Evolutionary conservation across 2,329 filamentous ascomycete genomes (phyloP).

Genomic region (Alternaria consortialis): DNA sequence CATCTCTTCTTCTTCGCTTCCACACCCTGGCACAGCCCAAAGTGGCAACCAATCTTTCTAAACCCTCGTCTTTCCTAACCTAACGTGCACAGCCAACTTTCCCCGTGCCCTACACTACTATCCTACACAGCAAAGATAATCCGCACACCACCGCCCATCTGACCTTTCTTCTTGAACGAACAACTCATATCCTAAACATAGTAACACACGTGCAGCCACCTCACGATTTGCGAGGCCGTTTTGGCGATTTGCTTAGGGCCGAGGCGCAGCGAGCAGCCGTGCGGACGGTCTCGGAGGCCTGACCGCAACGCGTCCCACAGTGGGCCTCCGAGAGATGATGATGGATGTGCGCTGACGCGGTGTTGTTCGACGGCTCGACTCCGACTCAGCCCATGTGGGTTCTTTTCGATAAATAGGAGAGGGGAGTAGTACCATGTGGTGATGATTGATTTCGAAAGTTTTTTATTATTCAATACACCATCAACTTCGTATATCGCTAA

Average conservation of each 20-base stretch:
- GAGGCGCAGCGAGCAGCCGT: conserved; percentile 4
- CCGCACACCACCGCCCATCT: background rate
- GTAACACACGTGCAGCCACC: conserved; percentile 6
- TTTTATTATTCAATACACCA: background rate
- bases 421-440: background rate
- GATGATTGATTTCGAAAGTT: background rate
- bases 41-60: conserved; percentile 10
- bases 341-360: conserved; percentile 4
- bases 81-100: conserved; percentile 1
- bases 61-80: background rate
- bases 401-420: conserved; percentile 6
- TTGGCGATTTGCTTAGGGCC: background rate
- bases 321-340: conserved; percentile 10
- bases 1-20: conserved; percentile 8
- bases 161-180: conserved; percentile 5
- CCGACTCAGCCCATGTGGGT: background rate
- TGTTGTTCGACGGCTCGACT: background rate
- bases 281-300: conserved; percentile 3
- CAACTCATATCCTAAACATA: conserved; percentile 1
- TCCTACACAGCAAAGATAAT: conserved; percentile 7
- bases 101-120: background rate
- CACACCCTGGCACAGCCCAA: conserved; percentile 10
- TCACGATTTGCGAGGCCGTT: background rate
- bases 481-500: background rate
- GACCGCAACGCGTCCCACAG: conserved; percentile 3